These are phyloP conservation scores for Lindgomyces ingoldianus DNA, from an alignment of 495 filamentous ascomycete species.

Conservation along the genomic window DNA sequence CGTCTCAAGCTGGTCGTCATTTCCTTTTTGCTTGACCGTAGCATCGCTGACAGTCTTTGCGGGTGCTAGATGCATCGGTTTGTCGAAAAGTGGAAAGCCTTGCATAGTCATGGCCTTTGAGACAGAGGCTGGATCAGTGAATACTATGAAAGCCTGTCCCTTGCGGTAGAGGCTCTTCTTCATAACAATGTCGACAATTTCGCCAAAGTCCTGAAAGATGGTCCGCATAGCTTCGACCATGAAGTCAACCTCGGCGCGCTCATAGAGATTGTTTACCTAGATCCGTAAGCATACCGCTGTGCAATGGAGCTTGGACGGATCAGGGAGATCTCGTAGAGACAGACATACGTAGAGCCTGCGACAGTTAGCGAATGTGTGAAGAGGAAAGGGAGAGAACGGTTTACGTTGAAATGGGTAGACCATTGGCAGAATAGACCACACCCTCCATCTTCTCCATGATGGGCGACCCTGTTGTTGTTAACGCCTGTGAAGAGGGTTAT, in stretches of 20 bases:
- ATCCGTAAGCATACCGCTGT: conserved; percentile 12
- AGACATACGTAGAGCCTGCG: conserved; percentile 24
- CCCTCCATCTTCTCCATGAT: conserved; percentile 32
- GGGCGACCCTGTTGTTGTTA: background rate
- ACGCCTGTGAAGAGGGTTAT: background rate
- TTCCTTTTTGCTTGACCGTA: conserved; percentile 71
- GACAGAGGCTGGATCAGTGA: conserved; percentile 75
- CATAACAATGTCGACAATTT: conserved; percentile 85
- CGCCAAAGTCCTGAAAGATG: conserved; percentile 90
- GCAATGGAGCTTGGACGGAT: conserved; percentile 6
- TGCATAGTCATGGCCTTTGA: conserved; percentile 82
- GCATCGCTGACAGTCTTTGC: conserved; percentile 87
- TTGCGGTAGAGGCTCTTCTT: conserved; percentile 91
- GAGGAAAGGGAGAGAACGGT: background rate
- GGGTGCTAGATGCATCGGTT: conserved; percentile 85
- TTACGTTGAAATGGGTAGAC: conserved; percentile 18
- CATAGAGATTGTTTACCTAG: conserved; percentile 88
- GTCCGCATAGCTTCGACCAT: conserved; percentile 72
- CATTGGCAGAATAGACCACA: background rate
- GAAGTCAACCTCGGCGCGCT: conserved; percentile 79
- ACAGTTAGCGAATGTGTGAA: conserved; percentile 11
- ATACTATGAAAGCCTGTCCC: conserved; percentile 96
- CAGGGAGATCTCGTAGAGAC: background rate
- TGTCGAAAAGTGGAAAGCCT: conserved; percentile 91
- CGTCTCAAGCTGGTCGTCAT: conserved; percentile 77